phyloP scores from a whole-genome alignment of 1,284 basidiomycete species.

The Naganishia sp. region DNA sequence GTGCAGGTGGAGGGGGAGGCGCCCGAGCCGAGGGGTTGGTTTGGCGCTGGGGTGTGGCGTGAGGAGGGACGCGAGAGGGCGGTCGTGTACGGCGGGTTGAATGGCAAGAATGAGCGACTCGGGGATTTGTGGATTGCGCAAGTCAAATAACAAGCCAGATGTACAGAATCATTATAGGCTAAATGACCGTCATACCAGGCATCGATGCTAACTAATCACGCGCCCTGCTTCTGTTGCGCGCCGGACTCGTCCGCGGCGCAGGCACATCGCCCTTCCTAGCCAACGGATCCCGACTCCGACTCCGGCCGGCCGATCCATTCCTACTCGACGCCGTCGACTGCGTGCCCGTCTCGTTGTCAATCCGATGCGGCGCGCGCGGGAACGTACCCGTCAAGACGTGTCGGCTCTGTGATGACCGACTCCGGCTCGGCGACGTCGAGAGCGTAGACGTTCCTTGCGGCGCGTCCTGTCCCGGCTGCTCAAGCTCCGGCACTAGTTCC shows the following conservation, averaged over 20 bases:
- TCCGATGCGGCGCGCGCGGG: not conserved
- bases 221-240: not conserved
- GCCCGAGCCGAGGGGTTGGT: conserved; percentile 34
- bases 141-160: not conserved
- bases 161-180: not conserved
- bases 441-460: not conserved
- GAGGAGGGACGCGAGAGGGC: conserved; percentile 13
- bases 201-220: not conserved
- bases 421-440: not conserved
- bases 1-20: not conserved
- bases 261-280: conserved; percentile 9
- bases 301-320: conserved; percentile 7
- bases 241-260: conserved; percentile 8
- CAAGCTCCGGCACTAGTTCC: conserved; percentile 7
- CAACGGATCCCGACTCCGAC: conserved; percentile 15
- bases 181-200: not conserved
- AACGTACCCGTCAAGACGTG: not conserved
- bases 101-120: conserved; percentile 31
- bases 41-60: conserved; percentile 27
- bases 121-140: conserved; percentile 32
- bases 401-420: conserved; percentile 9
- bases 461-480: not conserved
- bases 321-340: conserved; percentile 1
- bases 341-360: not conserved
- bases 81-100: conserved; percentile 32